Percentiles rank a stretch among this genome's conserved stretches.
phyloP scores from a whole-genome alignment of 805 yeast species.

The Saturnispora gosingensis region DNA sequence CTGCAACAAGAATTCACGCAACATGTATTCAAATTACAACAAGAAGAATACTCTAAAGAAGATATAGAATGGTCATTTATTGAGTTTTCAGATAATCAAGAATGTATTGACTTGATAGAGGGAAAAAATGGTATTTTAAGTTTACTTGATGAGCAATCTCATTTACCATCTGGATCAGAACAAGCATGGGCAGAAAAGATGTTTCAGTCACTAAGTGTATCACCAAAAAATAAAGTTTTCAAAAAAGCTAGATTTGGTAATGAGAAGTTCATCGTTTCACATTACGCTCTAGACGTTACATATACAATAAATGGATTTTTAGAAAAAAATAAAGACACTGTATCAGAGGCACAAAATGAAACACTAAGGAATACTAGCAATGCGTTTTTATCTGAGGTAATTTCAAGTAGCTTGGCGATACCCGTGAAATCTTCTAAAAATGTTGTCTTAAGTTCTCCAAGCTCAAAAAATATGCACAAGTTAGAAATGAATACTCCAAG shows the following conservation, averaged over 20 bases:
- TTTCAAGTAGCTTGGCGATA: conserved; percentile 47
- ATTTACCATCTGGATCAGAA: conserved; percentile 89
- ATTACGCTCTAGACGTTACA: conserved; percentile 88
- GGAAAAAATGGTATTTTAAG: conserved; percentile 79
- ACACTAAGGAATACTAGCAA: conserved; percentile 65
- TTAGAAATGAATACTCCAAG: neutral
- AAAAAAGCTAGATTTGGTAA: conserved; percentile 92
- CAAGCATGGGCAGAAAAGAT: conserved; percentile 87
- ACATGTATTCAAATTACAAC: conserved; percentile 94
- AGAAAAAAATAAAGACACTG: conserved; percentile 95
- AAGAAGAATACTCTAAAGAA: conserved; percentile 86
- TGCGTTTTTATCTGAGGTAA: conserved; percentile 54
- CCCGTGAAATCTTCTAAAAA: conserved; percentile 23
- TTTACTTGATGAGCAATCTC: conserved; percentile 86
- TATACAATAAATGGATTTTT: conserved; percentile 91
- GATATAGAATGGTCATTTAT: conserved; percentile 95
- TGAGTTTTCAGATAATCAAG: conserved; percentile 93
- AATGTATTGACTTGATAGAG: conserved; percentile 89
- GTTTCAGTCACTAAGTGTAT: conserved; percentile 74
- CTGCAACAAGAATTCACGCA: conserved; percentile 95
- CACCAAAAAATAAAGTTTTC: conserved; percentile 71
- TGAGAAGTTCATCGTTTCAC: conserved; percentile 79
- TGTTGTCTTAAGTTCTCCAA: neutral
- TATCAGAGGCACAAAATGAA: conserved; percentile 88
- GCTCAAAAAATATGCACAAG: neutral